Evolutionary conservation across 768 basidiomycete genomes (phyloP).

Genomic region (Phanerochaete sordida): DNA sequence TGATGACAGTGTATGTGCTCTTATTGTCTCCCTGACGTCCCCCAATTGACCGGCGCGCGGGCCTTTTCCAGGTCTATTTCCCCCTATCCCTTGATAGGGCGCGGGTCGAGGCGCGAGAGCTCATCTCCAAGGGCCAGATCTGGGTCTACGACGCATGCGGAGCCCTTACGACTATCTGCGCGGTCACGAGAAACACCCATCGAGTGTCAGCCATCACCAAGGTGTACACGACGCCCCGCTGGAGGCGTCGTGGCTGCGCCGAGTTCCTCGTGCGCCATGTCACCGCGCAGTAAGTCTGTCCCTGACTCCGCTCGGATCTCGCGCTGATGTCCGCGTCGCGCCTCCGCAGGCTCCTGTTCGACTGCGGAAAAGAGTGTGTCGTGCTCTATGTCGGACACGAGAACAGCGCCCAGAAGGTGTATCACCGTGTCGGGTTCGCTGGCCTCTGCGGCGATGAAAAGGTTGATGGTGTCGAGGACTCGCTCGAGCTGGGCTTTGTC

Average conservation of each 20-base stretch:
- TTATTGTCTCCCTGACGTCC: neutral
- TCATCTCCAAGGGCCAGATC: constrained; percentile 45
- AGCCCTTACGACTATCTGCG: constrained; percentile 47
- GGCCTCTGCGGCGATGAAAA: constrained; percentile 39
- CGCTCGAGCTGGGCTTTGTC: constrained; percentile 51
- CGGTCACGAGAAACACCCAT: constrained; percentile 50
- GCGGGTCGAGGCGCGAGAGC: constrained; percentile 39
- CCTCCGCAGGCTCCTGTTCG: constrained; percentile 38
- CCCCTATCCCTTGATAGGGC: constrained; percentile 37
- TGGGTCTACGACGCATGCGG: constrained; percentile 48
- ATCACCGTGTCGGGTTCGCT: constrained; percentile 50
- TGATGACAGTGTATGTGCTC: constrained; percentile 43
- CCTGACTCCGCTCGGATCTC: neutral
- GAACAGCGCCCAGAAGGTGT: constrained; percentile 49
- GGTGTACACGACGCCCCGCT: constrained; percentile 47
- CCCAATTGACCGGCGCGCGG: constrained; percentile 1
- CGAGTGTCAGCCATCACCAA: constrained; percentile 54
- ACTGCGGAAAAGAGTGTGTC: constrained; percentile 43
- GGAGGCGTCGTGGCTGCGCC: constrained; percentile 46
- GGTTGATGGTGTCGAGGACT: constrained; percentile 41
- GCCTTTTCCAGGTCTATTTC: constrained; percentile 39
- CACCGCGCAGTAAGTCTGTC: constrained; percentile 35
- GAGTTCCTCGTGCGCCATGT: constrained; percentile 48
- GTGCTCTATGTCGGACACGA: constrained; percentile 53
- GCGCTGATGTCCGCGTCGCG: constrained; percentile 12